Conservation (phyloP, 768 basidiomycete genomes). For the Glaciozyma martinii region DNA sequence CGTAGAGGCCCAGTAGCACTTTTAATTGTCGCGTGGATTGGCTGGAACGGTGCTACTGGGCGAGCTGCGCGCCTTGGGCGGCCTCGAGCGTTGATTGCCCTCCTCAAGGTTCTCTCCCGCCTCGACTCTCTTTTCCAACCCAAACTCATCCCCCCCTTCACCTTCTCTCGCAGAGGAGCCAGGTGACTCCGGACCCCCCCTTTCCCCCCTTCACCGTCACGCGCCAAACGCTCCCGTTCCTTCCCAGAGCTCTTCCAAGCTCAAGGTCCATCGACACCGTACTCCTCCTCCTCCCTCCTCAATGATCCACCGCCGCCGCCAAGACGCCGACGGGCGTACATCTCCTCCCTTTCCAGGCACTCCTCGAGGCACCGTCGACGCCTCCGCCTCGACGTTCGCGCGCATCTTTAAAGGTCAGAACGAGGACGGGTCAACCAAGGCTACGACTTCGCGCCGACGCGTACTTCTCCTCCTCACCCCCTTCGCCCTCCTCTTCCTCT, state of each 20-base stretch:
- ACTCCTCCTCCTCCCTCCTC: not conserved
- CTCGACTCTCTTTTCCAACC: too few species aligned
- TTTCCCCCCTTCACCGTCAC: not conserved
- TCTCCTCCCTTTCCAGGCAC: not conserved
- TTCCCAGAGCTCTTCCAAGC: not conserved
- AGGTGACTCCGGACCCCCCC: not conserved
- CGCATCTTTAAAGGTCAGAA: slow-evolving; percentile 10
- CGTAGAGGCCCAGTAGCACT: too few species aligned
- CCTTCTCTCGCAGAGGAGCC: too few species aligned
- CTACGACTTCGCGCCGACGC: slow-evolving; percentile 10
- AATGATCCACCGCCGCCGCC: not conserved
- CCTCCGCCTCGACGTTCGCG: not conserved
- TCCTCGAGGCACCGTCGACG: not conserved
- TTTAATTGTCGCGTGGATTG: too few species aligned
- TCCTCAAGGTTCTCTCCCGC: too few species aligned
- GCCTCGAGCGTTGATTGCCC: too few species aligned
- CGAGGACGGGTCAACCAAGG: slow-evolving; percentile 2
- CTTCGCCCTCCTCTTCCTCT: slow-evolving; percentile 28
- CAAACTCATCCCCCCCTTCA: too few species aligned
- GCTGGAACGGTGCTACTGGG: too few species aligned
- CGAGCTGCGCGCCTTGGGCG: too few species aligned
- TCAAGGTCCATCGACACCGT: not conserved
- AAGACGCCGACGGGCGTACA: not conserved
- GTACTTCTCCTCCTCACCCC: slow-evolving; percentile 27
- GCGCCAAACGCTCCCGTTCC: not conserved